Evolutionary conservation across 148 eudicot genomes (phyloP).

Genomic region (Rhododendron molle): DNA sequence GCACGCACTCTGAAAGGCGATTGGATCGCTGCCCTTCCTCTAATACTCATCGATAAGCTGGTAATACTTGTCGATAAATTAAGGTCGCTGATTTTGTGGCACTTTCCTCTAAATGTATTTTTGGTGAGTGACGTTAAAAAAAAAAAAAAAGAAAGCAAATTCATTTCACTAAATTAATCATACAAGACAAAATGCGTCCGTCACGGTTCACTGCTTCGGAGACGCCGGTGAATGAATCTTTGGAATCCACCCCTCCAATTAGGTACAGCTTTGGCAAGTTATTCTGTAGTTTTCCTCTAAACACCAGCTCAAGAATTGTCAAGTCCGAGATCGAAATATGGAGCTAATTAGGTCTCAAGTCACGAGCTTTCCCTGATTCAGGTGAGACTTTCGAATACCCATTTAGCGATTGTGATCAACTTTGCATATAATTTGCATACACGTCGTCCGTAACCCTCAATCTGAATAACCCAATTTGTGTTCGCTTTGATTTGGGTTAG

Average conservation of each 20-base stretch:
- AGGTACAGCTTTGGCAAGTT: background rate
- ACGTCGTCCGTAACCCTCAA: background rate
- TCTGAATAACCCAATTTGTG: background rate
- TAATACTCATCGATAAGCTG: too few relatives aligned
- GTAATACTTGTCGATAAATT: too few relatives aligned
- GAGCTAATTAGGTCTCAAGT: constrained; percentile 1
- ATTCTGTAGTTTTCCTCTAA: background rate
- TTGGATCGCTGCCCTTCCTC: background rate
- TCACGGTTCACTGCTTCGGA: constrained; percentile 16
- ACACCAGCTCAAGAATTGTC: background rate
- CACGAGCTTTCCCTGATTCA: background rate
- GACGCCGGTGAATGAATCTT: constrained; percentile 11
- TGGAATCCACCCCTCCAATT: background rate
- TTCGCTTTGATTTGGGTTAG: background rate
- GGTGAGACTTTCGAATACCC: constrained; percentile 16
- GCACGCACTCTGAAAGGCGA: background rate
- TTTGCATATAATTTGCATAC: background rate
- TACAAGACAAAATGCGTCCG: background rate
- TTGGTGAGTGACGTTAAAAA: too few relatives aligned
- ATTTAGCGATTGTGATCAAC: background rate
- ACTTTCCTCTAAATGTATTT: too few relatives aligned
- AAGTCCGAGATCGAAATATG: background rate
- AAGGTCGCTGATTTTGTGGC: too few relatives aligned
- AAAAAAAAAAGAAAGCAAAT: too few relatives aligned
- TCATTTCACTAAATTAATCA: background rate